Conservation (phyloP, 2,329 filamentous ascomycete genomes). For the Epichloe coenophiala region DNA sequence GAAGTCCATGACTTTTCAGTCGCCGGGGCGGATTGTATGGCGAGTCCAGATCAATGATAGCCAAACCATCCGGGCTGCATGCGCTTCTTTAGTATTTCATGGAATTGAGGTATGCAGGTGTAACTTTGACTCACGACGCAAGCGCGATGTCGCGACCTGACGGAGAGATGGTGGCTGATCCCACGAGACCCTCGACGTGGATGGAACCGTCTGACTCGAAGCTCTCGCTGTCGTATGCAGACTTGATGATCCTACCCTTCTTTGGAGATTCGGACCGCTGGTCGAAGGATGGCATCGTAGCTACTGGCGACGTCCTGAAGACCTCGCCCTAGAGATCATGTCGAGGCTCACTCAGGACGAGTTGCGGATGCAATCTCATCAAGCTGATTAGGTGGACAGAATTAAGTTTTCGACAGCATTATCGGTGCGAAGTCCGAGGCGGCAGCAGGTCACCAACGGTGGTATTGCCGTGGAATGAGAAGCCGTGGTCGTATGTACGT, state of each 20-base stretch:
- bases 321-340: slow-evolving; percentile 2
- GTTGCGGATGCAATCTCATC: background rate
- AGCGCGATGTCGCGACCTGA: slow-evolving; percentile 82
- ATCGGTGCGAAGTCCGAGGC: background rate
- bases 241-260: slow-evolving; percentile 47
- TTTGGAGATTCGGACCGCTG: slow-evolving; percentile 31
- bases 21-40: slow-evolving; percentile 78
- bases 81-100: slow-evolving; percentile 8
- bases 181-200: slow-evolving; percentile 66
- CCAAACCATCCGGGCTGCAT: slow-evolving; percentile 61
- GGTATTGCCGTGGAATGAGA: background rate
- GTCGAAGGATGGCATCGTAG: slow-evolving; percentile 35
- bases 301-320: background rate
- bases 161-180: slow-evolving; percentile 85
- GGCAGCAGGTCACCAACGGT: background rate
- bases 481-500: background rate
- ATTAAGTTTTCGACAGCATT: background rate
- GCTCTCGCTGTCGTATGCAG: slow-evolving; percentile 71
- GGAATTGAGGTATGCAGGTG: slow-evolving; percentile 8
- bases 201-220: slow-evolving; percentile 79
- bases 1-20: slow-evolving; percentile 65
- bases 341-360: slow-evolving; percentile 1
- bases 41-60: slow-evolving; percentile 84
- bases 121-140: slow-evolving; percentile 46
- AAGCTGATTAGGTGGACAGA: background rate